Evolutionary conservation across 768 basidiomycete genomes (phyloP).

Genomic region (Leccinum subtestaceum): DNA sequence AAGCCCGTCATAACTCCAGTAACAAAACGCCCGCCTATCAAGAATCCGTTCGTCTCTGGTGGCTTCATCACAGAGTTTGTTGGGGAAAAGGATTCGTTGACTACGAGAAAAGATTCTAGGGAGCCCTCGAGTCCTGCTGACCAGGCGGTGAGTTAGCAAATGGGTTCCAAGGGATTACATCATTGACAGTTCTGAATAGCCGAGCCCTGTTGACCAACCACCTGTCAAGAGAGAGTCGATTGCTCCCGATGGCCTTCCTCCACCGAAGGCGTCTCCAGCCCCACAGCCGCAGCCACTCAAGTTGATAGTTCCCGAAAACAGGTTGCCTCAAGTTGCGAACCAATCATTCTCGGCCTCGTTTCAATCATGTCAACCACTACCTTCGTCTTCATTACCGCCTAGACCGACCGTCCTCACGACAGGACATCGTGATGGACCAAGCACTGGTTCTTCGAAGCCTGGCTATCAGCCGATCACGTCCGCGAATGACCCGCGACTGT

Average conservation of each 20-base stretch:
- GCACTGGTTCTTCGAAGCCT: slow-evolving; percentile 19
- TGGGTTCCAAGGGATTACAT: background rate
- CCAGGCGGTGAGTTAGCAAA: slow-evolving; percentile 13
- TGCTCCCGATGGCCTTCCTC: slow-evolving; percentile 11
- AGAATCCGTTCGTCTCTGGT: slow-evolving; percentile 51
- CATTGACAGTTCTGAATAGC: slow-evolving; percentile 11
- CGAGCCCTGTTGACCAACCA: slow-evolving; percentile 12
- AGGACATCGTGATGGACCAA: slow-evolving; percentile 11
- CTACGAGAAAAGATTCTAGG: slow-evolving; percentile 19
- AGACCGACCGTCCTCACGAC: slow-evolving; percentile 15
- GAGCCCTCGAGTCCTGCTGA: slow-evolving; percentile 18
- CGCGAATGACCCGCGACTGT: slow-evolving; percentile 31
- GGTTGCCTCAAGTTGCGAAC: background rate
- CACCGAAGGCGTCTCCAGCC: slow-evolving; percentile 11
- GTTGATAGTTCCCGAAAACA: slow-evolving; percentile 14
- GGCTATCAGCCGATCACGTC: slow-evolving; percentile 30
- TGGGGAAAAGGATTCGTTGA: slow-evolving; percentile 24
- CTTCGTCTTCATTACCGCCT: slow-evolving; percentile 15
- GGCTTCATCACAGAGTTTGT: slow-evolving; percentile 48
- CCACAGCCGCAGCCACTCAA: slow-evolving; percentile 7
- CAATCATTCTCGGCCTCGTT: slow-evolving; percentile 13
- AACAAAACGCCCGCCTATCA: slow-evolving; percentile 21
- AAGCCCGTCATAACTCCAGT: slow-evolving; percentile 8
- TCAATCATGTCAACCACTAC: slow-evolving; percentile 13
- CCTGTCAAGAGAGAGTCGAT: slow-evolving; percentile 23